These are phyloP conservation scores for Periglandula ipomoeae DNA, from an alignment of 2,329 filamentous ascomycete species.

Conservation along the genomic window DNA sequence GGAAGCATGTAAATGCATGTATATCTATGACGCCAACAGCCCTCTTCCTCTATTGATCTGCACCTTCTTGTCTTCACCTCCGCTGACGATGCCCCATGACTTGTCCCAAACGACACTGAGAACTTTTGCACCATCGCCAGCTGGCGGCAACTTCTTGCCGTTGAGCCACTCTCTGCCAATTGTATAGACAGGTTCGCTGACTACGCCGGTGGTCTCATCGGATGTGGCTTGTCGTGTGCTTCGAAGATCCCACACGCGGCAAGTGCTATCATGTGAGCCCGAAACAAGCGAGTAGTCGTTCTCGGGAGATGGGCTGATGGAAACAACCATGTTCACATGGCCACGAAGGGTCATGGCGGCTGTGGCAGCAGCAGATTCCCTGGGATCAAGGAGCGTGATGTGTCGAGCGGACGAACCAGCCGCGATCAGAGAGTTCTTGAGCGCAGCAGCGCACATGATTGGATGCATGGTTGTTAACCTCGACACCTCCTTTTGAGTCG, in stretches of 20 bases:
- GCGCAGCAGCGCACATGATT: conserved; percentile 66
- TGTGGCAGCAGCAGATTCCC: conserved; percentile 65
- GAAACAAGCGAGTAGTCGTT: conserved; percentile 79
- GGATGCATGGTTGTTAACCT: conserved; percentile 77
- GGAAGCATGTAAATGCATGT: not conserved
- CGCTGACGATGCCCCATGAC: conserved; percentile 81
- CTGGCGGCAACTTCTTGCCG: conserved; percentile 53
- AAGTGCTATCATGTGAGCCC: conserved; percentile 86
- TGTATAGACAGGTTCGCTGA: conserved; percentile 65
- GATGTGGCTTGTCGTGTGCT: conserved; percentile 51
- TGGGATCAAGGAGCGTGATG: conserved; percentile 87
- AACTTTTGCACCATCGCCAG: conserved; percentile 82
- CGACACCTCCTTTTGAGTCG: conserved; percentile 69
- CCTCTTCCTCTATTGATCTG: conserved; percentile 73
- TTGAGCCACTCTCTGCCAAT: conserved; percentile 67
- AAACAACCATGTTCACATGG: conserved; percentile 65
- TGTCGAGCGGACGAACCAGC: conserved; percentile 79
- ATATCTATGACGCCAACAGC: conserved; percentile 29
- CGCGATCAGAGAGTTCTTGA: conserved; percentile 55
- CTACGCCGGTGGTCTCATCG: conserved; percentile 51
- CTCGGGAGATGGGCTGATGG: conserved; percentile 41
- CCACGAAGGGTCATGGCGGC: conserved; percentile 86
- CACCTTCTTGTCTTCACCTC: conserved; percentile 85
- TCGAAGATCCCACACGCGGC: conserved; percentile 87
- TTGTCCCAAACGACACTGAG: conserved; percentile 81